phyloP scores from a whole-genome alignment of 345 rosid species.

The Populus simonii region DNA sequence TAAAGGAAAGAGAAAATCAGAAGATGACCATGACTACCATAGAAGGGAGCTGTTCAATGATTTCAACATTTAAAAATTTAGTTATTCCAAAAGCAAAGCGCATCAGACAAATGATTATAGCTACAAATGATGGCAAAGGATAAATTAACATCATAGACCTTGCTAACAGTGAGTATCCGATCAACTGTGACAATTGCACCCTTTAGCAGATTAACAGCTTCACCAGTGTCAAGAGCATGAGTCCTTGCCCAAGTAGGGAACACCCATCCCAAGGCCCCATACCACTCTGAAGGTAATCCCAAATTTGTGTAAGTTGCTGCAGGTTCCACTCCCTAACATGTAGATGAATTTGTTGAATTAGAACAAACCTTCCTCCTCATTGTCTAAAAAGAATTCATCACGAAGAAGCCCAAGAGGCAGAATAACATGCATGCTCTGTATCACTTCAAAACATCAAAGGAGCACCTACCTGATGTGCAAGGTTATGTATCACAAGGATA shows the following conservation, averaged over 20 bases:
- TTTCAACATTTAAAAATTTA: neutral
- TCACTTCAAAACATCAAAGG: neutral
- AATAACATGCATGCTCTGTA: neutral
- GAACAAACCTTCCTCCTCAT: neutral
- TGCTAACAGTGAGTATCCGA: conserved; percentile 86
- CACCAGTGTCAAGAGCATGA: conserved; percentile 98
- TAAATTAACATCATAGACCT: conserved; percentile 46
- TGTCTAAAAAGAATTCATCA: neutral
- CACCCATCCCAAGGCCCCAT: conserved; percentile 89
- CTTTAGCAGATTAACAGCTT: conserved; percentile 91
- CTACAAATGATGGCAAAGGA: neutral
- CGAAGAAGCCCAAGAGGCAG: neutral
- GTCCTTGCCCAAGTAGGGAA: conserved; percentile 98
- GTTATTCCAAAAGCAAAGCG: neutral
- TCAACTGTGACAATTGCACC: conserved; percentile 95
- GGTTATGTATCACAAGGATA: conserved; percentile 82
- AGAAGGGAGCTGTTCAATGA: neutral
- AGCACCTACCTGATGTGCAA: conserved; percentile 78
- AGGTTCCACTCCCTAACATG: conserved; percentile 85
- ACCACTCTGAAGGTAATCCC: conserved; percentile 86
- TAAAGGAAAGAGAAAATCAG: neutral
- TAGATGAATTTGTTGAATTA: conserved; percentile 5
- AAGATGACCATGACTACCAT: neutral
- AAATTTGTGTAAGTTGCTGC: conserved; percentile 64
- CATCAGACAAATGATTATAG: conserved; percentile 3